These are phyloP conservation scores for Candida broadrunensis DNA, from an alignment of 805 yeast genomes.

Conservation along the genomic window DNA sequence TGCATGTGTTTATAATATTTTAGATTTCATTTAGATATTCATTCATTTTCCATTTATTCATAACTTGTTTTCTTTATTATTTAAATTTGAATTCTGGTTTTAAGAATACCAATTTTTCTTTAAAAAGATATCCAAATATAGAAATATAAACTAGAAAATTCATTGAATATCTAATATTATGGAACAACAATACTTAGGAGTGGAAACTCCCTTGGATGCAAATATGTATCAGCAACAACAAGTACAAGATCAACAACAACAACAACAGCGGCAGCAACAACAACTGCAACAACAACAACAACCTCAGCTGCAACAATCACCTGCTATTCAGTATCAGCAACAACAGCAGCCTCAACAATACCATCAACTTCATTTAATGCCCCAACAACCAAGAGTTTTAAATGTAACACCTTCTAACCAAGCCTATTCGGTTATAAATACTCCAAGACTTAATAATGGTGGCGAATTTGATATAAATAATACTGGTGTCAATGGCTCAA, in stretches of 20 bases:
- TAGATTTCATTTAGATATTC: too few relatives aligned
- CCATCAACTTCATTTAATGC: slow-evolving; percentile 3
- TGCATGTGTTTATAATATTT: too few relatives aligned
- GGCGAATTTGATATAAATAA: background rate
- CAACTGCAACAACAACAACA: slow-evolving; percentile 9
- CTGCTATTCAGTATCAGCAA: slow-evolving; percentile 2
- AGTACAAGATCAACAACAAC: background rate
- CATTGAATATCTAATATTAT: too few relatives aligned
- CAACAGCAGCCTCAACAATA: slow-evolving; percentile 6
- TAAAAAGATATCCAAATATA: too few relatives aligned
- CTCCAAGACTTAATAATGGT: background rate
- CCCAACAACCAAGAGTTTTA: slow-evolving; percentile 2
- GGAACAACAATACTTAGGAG: slow-evolving; percentile 16
- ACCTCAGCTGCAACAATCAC: slow-evolving; percentile 1
- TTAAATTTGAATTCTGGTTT: too few relatives aligned
- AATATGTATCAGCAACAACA: slow-evolving; percentile 4
- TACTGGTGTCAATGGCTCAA: background rate
- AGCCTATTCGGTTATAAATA: background rate
- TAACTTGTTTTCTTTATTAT: too few relatives aligned
- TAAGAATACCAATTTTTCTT: too few relatives aligned
- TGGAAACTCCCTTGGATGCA: slow-evolving; percentile 14
- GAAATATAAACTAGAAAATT: too few relatives aligned
- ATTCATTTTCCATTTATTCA: too few relatives aligned
- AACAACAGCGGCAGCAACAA: slow-evolving; percentile 8
- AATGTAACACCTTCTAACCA: background rate